Evolutionary conservation across 768 basidiomycete genomes (phyloP).

Genomic region (Leccinum boreale): DNA sequence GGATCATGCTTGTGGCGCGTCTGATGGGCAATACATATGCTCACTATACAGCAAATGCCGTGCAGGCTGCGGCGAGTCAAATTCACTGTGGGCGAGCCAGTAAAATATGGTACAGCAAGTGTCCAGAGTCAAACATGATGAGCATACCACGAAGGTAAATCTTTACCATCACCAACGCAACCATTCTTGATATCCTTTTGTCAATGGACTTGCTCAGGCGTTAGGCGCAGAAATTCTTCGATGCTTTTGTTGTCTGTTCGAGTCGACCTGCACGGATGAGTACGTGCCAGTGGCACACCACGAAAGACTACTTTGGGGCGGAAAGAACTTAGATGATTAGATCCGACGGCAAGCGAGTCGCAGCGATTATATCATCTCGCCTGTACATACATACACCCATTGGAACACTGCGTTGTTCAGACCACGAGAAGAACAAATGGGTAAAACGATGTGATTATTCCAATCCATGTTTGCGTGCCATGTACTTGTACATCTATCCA

Average conservation of each 20-base stretch:
- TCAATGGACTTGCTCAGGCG: background rate
- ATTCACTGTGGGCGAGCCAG: background rate
- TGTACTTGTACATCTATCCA: conserved; percentile 4
- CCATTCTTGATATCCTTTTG: conserved; percentile 2
- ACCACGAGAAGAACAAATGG: too few relatives aligned
- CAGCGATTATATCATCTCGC: too few relatives aligned
- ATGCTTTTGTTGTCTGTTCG: conserved; percentile 36
- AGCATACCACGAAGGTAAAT: background rate
- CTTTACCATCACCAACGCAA: background rate
- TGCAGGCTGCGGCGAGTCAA: background rate
- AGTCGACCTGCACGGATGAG: too few relatives aligned
- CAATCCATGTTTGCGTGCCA: background rate
- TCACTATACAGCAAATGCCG: background rate
- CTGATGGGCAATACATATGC: too few relatives aligned
- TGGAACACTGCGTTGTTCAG: too few relatives aligned
- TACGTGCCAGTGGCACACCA: too few relatives aligned
- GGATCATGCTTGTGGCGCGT: background rate
- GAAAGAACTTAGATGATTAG: too few relatives aligned
- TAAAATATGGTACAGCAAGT: background rate
- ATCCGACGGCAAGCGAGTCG: too few relatives aligned
- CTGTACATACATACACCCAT: conserved; percentile 62
- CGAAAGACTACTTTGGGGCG: too few relatives aligned
- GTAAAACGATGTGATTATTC: background rate
- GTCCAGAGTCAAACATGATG: background rate
- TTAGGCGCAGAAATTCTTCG: background rate